Evolutionary conservation across 345 rosid species (phyloP).

Genomic region (Corchorus capsularis): DNA sequence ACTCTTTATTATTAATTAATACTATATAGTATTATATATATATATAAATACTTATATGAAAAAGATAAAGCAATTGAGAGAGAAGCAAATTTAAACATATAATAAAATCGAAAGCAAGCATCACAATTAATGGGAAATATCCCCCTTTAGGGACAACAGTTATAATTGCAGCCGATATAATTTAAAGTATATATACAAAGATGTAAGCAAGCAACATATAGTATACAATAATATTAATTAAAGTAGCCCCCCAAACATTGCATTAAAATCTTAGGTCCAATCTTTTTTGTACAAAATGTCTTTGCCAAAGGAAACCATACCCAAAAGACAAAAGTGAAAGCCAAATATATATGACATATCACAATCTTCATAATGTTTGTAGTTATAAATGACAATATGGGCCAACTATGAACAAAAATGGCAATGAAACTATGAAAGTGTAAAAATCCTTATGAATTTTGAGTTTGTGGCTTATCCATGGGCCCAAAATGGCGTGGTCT

Average conservation of each 20-base stretch:
- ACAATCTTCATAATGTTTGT: neutral
- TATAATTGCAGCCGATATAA: conserved; percentile 11
- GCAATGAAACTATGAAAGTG: too few species aligned
- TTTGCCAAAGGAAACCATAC: neutral
- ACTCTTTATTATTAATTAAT: too few species aligned
- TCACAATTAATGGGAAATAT: neutral
- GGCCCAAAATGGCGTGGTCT: neutral
- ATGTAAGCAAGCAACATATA: neutral
- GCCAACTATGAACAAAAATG: too few species aligned
- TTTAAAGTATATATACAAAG: neutral
- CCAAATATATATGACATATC: neutral
- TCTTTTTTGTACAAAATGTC: neutral
- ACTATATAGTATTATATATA: too few species aligned
- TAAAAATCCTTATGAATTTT: neutral
- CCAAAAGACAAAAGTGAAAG: too few species aligned
- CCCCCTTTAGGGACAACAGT: conserved; percentile 10
- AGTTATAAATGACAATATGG: neutral
- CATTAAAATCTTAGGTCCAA: conserved; percentile 9
- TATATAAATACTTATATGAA: too few species aligned
- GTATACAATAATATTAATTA: neutral
- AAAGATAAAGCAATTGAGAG: neutral
- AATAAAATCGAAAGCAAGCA: conserved; percentile 7
- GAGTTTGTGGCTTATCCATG: neutral
- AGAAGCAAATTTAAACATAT: neutral
- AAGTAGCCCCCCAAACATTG: neutral